Conservation (phyloP, 2,329 filamentous ascomycete species). For the Ascochyta rabiei region DNA sequence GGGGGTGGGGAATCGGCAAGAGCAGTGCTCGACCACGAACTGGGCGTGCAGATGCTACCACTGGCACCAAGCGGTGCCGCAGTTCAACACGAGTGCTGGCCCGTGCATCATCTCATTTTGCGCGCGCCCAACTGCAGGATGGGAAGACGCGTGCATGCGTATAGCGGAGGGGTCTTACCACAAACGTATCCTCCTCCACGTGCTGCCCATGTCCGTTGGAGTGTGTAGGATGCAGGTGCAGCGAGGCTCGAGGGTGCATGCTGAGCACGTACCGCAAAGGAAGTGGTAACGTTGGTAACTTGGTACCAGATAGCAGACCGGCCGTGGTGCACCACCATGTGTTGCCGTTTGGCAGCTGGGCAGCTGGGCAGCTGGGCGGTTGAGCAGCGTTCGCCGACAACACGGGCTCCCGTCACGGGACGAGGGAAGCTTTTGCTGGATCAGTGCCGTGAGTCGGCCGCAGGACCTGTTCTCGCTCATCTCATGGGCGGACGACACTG, state of each 20-base stretch:
- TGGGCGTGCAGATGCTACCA: slow-evolving; percentile 7
- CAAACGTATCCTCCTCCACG: slow-evolving; percentile 20
- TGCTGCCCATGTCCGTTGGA: slow-evolving; percentile 23
- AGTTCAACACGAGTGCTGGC: slow-evolving; percentile 23
- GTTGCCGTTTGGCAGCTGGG: not conserved
- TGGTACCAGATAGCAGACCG: too few relatives aligned
- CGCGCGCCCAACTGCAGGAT: slow-evolving; percentile 20
- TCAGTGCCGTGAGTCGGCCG: slow-evolving; percentile 3
- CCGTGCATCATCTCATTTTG: slow-evolving; percentile 25
- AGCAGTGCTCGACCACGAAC: not conserved
- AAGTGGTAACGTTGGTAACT: too few relatives aligned
- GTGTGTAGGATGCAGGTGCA: slow-evolving; percentile 19
- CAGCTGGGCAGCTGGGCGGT: not conserved
- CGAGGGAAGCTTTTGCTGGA: slow-evolving; percentile 4
- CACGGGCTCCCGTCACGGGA: slow-evolving; percentile 21
- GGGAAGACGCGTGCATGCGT: slow-evolving; percentile 14
- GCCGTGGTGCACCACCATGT: not conserved
- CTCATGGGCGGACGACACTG: not conserved
- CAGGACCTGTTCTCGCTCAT: slow-evolving; percentile 8
- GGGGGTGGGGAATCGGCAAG: too few relatives aligned
- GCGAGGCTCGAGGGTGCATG: slow-evolving; percentile 27
- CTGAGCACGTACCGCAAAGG: slow-evolving; percentile 19
- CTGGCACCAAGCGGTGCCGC: too few relatives aligned
- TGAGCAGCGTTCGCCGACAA: slow-evolving; percentile 8
- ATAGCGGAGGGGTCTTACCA: slow-evolving; percentile 18